Evolutionary conservation across 805 yeast species (phyloP).

Genomic region (Candida pseudofarinosa): DNA sequence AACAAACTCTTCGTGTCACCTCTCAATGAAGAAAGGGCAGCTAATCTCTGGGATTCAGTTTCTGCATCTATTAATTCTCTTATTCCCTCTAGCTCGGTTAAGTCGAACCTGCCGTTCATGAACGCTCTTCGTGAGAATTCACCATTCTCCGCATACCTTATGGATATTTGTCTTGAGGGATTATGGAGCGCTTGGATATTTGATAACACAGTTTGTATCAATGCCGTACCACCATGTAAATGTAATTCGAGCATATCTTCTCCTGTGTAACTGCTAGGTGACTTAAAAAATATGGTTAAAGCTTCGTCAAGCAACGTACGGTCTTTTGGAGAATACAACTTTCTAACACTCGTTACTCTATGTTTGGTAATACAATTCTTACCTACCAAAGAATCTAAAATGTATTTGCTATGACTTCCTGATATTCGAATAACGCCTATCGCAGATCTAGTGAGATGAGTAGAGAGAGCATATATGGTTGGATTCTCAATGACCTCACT

Average conservation of each 20-base stretch:
- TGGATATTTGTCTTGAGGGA: conserved; percentile 31
- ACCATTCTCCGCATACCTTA: conserved; percentile 88
- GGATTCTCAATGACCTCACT: conserved; percentile 26
- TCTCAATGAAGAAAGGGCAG: conserved; percentile 68
- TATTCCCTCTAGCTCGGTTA: conserved; percentile 89
- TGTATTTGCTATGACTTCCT: conserved; percentile 55
- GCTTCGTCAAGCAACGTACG: conserved; percentile 68
- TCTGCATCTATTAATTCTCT: conserved; percentile 89
- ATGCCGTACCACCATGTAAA: conserved; percentile 90
- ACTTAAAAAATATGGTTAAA: conserved; percentile 59
- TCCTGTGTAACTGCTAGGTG: conserved; percentile 85
- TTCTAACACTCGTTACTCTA: conserved; percentile 55
- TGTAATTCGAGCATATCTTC: conserved; percentile 90
- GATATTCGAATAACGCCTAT: conserved; percentile 81
- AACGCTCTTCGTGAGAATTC: conserved; percentile 89
- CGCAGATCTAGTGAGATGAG: conserved; percentile 78
- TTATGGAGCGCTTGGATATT: conserved; percentile 57
- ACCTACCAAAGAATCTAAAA: conserved; percentile 47
- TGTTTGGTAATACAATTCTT: conserved; percentile 37
- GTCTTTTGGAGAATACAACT: conserved; percentile 43
- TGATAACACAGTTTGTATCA: conserved; percentile 60
- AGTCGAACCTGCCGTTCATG: conserved; percentile 74
- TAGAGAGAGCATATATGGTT: conserved; percentile 88
- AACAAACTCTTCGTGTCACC: conserved; percentile 62
- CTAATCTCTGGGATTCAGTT: conserved; percentile 79